These are phyloP conservation scores for Aristolochia fimbriata DNA, from an alignment of 164 flowering plant species.

Conservation along the genomic window DNA sequence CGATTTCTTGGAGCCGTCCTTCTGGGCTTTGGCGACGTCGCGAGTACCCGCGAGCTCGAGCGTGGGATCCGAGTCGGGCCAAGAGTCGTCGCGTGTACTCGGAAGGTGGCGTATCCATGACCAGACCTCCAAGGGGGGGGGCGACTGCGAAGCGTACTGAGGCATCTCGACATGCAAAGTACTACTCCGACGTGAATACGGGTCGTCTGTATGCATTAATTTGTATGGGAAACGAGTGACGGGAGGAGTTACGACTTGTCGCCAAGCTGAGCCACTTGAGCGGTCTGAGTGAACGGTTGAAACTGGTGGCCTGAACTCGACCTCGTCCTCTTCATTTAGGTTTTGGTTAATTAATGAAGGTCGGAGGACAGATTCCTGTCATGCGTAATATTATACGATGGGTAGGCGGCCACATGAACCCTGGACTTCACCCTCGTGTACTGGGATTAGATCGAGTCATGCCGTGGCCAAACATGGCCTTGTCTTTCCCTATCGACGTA, in stretches of 20 bases:
- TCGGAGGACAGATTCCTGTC: not conserved
- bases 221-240: slow-evolving; percentile 32
- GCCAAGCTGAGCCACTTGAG: slow-evolving; percentile 19
- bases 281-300: slow-evolving; percentile 3
- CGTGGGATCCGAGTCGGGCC: slow-evolving; percentile 36
- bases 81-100: slow-evolving; percentile 24
- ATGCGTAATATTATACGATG: too few relatives aligned
- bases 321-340: slow-evolving; percentile 9
- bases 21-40: too few relatives aligned
- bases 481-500: too few relatives aligned
- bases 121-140: slow-evolving; percentile 57
- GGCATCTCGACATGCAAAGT: not conserved
- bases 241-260: slow-evolving; percentile 32
- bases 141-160: not conserved
- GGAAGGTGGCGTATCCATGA: slow-evolving; percentile 79
- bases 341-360: slow-evolving; percentile 1
- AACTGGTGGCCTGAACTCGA: slow-evolving; percentile 24
- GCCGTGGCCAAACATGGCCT: too few relatives aligned
- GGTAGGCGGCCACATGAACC: too few relatives aligned
- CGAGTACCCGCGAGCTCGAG: slow-evolving; percentile 32
- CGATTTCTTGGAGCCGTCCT: slow-evolving; percentile 20
- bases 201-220: not conserved
- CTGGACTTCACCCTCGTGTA: too few relatives aligned
- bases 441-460: too few relatives aligned
- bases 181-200: not conserved